phyloP scores from a whole-genome alignment of 2,329 filamentous ascomycete species.

The Amylocarpus encephaloides region DNA sequence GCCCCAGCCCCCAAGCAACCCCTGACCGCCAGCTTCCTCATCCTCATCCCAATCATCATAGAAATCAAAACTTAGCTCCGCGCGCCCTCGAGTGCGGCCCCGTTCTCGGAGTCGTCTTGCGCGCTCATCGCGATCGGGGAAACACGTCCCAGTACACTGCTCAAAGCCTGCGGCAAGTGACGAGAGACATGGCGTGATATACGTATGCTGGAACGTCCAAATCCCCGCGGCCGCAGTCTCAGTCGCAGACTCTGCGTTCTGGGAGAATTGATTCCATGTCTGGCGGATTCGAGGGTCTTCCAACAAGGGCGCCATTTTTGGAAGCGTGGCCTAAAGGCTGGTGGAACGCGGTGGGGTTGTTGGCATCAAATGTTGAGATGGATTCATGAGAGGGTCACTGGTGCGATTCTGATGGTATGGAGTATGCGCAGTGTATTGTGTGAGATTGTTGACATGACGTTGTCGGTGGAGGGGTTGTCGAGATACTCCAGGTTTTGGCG shows the following conservation, averaged over 20 bases:
- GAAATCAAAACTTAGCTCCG: conserved; percentile 90
- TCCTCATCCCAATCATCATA: conserved; percentile 90
- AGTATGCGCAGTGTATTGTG: neutral
- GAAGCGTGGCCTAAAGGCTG: neutral
- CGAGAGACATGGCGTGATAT: conserved; percentile 73
- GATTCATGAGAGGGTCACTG: neutral
- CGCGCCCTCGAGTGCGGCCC: conserved; percentile 50
- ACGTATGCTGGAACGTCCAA: conserved; percentile 81
- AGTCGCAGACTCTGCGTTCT: conserved; percentile 84
- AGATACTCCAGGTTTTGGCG: neutral
- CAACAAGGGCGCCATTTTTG: conserved; percentile 40
- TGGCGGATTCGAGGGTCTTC: conserved; percentile 86
- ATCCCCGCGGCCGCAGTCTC: conserved; percentile 87
- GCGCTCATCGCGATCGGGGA: conserved; percentile 68
- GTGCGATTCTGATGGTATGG: neutral
- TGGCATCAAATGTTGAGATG: too few species aligned
- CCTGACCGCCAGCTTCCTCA: conserved; percentile 43
- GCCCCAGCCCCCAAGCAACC: conserved; percentile 66
- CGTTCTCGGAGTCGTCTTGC: conserved; percentile 62
- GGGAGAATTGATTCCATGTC: conserved; percentile 86
- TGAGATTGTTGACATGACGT: conserved; percentile 1
- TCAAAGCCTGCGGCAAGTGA: conserved; percentile 61
- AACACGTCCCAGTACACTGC: conserved; percentile 65
- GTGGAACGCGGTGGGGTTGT: neutral
- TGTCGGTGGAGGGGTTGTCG: conserved; percentile 1